phyloP scores from a whole-genome alignment of 2,329 filamentous ascomycete genomes.

The Colletotrichum tabaci region DNA sequence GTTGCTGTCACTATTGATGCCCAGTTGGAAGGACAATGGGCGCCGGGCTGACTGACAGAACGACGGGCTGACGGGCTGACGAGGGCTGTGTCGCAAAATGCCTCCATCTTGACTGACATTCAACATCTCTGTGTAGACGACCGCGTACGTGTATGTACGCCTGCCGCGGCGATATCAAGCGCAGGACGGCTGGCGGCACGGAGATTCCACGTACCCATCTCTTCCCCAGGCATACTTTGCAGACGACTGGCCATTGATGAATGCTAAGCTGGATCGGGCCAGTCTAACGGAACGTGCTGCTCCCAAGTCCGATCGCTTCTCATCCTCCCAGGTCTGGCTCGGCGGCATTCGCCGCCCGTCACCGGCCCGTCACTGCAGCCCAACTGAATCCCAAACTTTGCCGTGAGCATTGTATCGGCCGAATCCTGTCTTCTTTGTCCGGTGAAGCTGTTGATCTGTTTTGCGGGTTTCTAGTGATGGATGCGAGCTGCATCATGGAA shows the following conservation, averaged over 20 bases:
- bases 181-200: slow-evolving; percentile 25
- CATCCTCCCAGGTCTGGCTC: slow-evolving; percentile 13
- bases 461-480: slow-evolving; percentile 6
- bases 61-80: not conserved
- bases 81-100: slow-evolving; percentile 14
- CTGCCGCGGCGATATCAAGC: not conserved
- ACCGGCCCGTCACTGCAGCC: slow-evolving; percentile 18
- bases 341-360: slow-evolving; percentile 12
- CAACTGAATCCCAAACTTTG: slow-evolving; percentile 7
- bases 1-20: slow-evolving; percentile 14
- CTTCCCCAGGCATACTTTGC: slow-evolving; percentile 17
- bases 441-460: not conserved
- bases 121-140: not conserved
- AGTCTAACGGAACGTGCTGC: slow-evolving; percentile 20
- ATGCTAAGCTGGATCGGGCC: slow-evolving; percentile 23
- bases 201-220: slow-evolving; percentile 24
- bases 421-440: not conserved
- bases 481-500: slow-evolving; percentile 32
- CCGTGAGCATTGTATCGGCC: not conserved
- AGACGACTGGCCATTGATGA: not conserved
- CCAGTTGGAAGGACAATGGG: not conserved
- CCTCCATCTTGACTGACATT: slow-evolving; percentile 16
- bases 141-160: not conserved
- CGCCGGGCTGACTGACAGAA: not conserved
- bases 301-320: slow-evolving; percentile 29